Conservation (phyloP, 179 eudicot species). For the Silene noctiflora region DNA sequence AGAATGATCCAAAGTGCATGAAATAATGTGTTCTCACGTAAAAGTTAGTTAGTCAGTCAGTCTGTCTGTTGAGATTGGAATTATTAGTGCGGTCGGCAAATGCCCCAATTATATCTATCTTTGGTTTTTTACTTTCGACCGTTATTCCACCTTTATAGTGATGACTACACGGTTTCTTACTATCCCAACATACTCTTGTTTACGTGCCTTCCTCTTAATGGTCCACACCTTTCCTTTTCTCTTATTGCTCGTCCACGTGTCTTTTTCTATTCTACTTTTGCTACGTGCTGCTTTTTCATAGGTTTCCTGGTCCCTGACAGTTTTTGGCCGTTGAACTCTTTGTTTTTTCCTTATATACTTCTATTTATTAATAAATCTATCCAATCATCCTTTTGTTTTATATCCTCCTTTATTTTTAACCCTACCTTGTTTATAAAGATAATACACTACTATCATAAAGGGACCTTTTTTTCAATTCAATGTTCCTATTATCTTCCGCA, state of each 20-base stretch:
- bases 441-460: no score
- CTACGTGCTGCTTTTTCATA: slow-evolving; percentile 11
- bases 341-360: not conserved
- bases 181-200: slow-evolving; percentile 17
- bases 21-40: not conserved
- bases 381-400: not conserved
- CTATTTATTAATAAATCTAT: not conserved
- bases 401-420: not conserved
- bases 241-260: slow-evolving; percentile 1
- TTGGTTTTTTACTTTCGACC: slow-evolving; percentile 6
- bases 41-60: no score
- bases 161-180: slow-evolving; percentile 27
- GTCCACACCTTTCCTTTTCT: not conserved
- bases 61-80: no score
- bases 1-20: not conserved
- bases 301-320: slow-evolving; percentile 14
- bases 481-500: no score
- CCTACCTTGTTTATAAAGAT: not conserved
- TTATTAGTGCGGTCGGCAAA: slow-evolving; percentile 33
- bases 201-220: slow-evolving; percentile 23
- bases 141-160: slow-evolving; percentile 21
- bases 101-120: slow-evolving; percentile 18
- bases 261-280: not conserved
- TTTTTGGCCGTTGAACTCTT: slow-evolving; percentile 31
- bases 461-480: no score